Evolutionary conservation across 495 filamentous ascomycete genomes (phyloP).

Genomic region (Neurospora sp.): DNA sequence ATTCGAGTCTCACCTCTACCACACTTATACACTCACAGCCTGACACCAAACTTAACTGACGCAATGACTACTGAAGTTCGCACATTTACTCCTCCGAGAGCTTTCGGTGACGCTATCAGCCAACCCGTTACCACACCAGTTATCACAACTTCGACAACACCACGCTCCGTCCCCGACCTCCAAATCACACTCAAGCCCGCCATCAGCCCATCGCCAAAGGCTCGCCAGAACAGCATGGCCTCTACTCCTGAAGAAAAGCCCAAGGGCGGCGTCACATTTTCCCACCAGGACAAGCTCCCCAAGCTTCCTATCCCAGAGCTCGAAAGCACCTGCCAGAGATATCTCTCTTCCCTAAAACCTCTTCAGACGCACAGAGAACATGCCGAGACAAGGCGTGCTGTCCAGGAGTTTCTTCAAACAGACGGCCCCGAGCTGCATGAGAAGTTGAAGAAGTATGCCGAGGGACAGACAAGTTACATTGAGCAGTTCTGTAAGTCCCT

Average conservation of each 20-base stretch:
- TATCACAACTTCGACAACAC: slow-evolving; percentile 3
- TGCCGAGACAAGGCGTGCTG: slow-evolving; percentile 67
- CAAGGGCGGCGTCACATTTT: slow-evolving; percentile 70
- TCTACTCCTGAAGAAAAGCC: slow-evolving; percentile 32
- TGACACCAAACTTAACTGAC: background rate
- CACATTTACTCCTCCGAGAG: slow-evolving; percentile 57
- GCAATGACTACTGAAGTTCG: slow-evolving; percentile 45
- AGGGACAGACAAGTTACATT: slow-evolving; percentile 88
- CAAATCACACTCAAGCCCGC: slow-evolving; percentile 21
- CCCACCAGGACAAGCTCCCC: slow-evolving; percentile 76
- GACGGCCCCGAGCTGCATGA: slow-evolving; percentile 85
- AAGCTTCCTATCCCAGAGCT: slow-evolving; percentile 95
- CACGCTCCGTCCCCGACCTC: slow-evolving; percentile 20
- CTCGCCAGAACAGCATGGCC: slow-evolving; percentile 17
- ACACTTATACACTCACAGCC: slow-evolving; percentile 18
- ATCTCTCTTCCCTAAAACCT: slow-evolving; percentile 69
- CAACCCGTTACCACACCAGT: slow-evolving; percentile 22
- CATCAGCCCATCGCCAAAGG: slow-evolving; percentile 15
- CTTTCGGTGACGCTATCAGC: slow-evolving; percentile 56
- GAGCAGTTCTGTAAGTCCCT: slow-evolving; percentile 87
- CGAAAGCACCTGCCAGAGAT: slow-evolving; percentile 66
- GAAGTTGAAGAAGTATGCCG: slow-evolving; percentile 86
- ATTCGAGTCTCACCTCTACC: slow-evolving; percentile 54
- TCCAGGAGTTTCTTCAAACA: slow-evolving; percentile 71
- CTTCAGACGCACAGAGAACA: slow-evolving; percentile 76